phyloP scores from a whole-genome alignment of 768 basidiomycete genomes.

The Mycena sanguinolenta region DNA sequence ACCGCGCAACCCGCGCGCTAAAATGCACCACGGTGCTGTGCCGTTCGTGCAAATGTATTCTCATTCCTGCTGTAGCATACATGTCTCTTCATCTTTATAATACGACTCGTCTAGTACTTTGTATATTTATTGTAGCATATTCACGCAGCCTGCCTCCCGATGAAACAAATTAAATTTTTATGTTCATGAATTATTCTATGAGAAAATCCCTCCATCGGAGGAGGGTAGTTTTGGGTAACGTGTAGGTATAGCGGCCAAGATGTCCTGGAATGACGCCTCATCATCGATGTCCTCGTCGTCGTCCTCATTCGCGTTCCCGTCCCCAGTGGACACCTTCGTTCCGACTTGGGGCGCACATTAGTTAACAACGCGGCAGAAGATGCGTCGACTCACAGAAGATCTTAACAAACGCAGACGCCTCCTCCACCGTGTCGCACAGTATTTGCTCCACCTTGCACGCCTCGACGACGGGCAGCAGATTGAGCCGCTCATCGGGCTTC shows the following conservation, averaged over 20 bases:
- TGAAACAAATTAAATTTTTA: background rate
- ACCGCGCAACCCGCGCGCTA: background rate
- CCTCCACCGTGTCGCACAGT: slow-evolving; percentile 19
- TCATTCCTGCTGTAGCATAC: background rate
- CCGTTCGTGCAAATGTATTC: background rate
- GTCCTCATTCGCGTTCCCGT: background rate
- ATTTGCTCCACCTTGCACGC: slow-evolving; percentile 25
- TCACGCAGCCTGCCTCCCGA: background rate
- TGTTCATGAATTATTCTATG: background rate
- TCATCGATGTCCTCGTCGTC: slow-evolving; percentile 5
- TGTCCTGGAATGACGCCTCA: slow-evolving; percentile 21
- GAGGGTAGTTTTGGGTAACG: slow-evolving; percentile 3
- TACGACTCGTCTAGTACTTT: background rate
- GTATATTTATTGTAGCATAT: slow-evolving; percentile 6
- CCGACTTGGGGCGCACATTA: slow-evolving; percentile 24
- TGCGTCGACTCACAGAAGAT: slow-evolving; percentile 27
- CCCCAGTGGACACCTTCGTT: background rate
- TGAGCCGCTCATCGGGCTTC: slow-evolving; percentile 4
- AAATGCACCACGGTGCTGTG: background rate
- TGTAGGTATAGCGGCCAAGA: slow-evolving; percentile 27
- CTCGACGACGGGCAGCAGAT: slow-evolving; percentile 19
- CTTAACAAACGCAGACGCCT: slow-evolving; percentile 15
- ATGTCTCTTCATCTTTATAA: background rate
- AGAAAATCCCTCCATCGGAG: background rate
- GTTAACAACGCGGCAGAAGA: background rate